Evolutionary conservation across 2,329 filamentous ascomycete species (phyloP), one percentile per base, ranked within the genome.

Genomic region (Diaporthe vaccinii): DNA sequence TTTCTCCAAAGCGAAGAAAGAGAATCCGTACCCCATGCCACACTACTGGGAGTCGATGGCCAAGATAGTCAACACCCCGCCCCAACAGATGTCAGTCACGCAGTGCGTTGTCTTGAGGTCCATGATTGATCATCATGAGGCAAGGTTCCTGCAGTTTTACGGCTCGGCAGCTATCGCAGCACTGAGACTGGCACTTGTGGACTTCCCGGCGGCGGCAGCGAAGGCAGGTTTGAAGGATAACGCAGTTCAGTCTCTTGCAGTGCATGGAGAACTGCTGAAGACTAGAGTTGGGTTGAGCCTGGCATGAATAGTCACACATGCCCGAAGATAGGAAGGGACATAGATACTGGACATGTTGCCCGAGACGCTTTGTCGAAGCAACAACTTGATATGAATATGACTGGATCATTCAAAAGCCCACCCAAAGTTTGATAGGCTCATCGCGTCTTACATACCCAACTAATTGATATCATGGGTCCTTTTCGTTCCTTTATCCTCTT

Each of bases 31-130:
- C 84, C 95, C 93, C 5, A 94, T 94, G 67, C 89, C 88, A 0
- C 89, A 96, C 74, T 98, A 97, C 86, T 99, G 97, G 97, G 89
- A 87, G 51, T 89, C 93, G 0, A 86, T 98, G 74, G 91, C 95
- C 0, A 88, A 88, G 58, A 94, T 98, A 51, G 86, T 96, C 81
- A 95, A 95, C 82, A 93, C 94, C 0, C 93, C 95, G 0, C 81
- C 91, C 0, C 83, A 85, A 14, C 89, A 94, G 78, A 89, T 93
- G 14, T 93, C 92, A n/a, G 90, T 93, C 76, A 95, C 93, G 0
- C 94, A 96, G 78, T 91, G 92, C 76, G 88, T 92, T 7, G 90
- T 96, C 2, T 86, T 96, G 55, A 90, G 92, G 75, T 87, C 91
- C 10, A 92, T 96, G 89, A 90, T 96, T 41, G 89, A 93, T 72